Conservation (phyloP, 495 filamentous ascomycete species). For the Cryomyces minteri region DNA sequence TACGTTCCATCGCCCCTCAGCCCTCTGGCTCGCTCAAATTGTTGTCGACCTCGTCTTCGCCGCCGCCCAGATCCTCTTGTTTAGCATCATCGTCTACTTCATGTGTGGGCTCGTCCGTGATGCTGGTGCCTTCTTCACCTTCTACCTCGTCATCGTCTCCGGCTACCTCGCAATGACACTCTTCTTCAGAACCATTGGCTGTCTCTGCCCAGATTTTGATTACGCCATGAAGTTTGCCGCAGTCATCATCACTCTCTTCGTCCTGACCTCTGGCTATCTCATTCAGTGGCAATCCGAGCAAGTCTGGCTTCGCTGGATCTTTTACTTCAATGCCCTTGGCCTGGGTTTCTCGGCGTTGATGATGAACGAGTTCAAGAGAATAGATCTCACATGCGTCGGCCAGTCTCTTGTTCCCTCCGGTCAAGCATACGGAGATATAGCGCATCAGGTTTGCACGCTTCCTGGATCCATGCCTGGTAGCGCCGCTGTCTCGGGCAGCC, state of each 20-base stretch:
- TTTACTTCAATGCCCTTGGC: conserved; percentile 62
- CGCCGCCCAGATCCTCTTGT: conserved; percentile 45
- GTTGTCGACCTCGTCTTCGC: conserved; percentile 59
- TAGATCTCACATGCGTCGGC: conserved; percentile 42
- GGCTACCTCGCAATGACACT: conserved; percentile 64
- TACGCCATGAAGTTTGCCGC: conserved; percentile 69
- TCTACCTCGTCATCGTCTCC: conserved; percentile 47
- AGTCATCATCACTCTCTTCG: conserved; percentile 57
- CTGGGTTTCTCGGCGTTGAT: conserved; percentile 58
- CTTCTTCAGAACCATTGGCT: conserved; percentile 62
- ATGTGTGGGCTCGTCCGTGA: conserved; percentile 48
- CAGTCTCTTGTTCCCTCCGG: conserved; percentile 49
- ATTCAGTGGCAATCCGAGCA: conserved; percentile 53
- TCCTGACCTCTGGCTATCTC: conserved; percentile 62
- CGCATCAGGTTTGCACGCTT: conserved; percentile 58
- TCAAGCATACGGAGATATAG: conserved; percentile 41
- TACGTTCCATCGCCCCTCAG: conserved; percentile 60
- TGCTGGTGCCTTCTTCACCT: conserved; percentile 65
- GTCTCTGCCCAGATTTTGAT: conserved; percentile 67
- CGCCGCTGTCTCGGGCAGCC: conserved; percentile 34
- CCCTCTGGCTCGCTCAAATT: conserved; percentile 65
- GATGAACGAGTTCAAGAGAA: conserved; percentile 60
- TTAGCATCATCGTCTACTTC: conserved; percentile 64
- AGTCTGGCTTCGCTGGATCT: conserved; percentile 66
- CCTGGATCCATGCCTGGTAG: conserved; percentile 46